Base-by-base conservation (phyloP, 139 green algal genomes). In the Tetradesmus obliquus region DNA sequence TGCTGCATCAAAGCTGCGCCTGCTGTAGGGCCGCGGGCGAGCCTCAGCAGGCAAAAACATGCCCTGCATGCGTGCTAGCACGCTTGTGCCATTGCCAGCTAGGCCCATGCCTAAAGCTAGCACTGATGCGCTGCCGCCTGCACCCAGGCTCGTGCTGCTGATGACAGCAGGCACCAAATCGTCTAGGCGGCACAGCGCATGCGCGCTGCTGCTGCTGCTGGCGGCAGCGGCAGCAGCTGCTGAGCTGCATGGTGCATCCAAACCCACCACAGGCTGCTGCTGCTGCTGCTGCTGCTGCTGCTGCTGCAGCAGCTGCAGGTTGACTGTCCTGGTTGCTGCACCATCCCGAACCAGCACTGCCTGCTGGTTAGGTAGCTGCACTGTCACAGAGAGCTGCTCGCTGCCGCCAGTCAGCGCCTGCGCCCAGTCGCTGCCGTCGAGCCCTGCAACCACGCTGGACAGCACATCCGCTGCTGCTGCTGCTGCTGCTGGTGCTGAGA, bases 31-130 rank as follows among this genome's bases (percentile, higher is more conserved):
- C 22, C 12, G 84, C 53, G 19, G 62, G 84, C 22, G 62, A 4
- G 32, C 0, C 1, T 45, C 32, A 53, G 60, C 51, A 17, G 84
- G 60, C 19, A 89, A 10, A 10, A 82, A 81, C 84, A 89, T 82
- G 62, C 84, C 84, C 32, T 89, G 84, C 13, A 24, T 62, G 7
- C 84, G 71, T 22, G 60, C 62, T n/a, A 89, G 32, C 72, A 81
- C 22, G 32, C 15, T 22, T 24, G 24, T 19, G 45, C 84, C 84
- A 13, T 17, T 8, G 15, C 15, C 13, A 17, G 24, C 32, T 17
- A 89, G 20, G 62, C 62, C 45, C 4, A 8, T 54, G 15, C 87
- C 87, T 0, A 84, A 53, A 57, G 55, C 74, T 15, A 55, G 20
- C 72, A 91, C 13, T 20, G 17, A 0, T 5, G 5, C n/a, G 9